phyloP scores from a whole-genome alignment of 2,329 filamentous ascomycete genomes.

The Eutypa lata region DNA sequence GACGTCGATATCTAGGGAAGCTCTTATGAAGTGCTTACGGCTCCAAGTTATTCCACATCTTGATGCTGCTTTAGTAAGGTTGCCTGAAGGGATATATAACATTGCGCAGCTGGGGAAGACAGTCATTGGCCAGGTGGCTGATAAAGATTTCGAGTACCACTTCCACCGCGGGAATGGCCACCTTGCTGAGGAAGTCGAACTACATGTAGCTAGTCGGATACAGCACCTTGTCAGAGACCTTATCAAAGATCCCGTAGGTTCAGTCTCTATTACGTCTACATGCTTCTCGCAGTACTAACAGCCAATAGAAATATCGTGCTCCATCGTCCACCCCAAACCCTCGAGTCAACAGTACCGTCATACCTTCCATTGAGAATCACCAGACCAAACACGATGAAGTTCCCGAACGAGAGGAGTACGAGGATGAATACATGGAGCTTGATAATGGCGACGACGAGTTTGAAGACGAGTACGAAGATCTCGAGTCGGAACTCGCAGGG shows the following conservation, averaged over 20 bases:
- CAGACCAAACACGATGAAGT: not conserved
- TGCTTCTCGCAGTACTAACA: too few species aligned
- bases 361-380: not conserved
- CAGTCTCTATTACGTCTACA: too few species aligned
- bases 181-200: conserved; percentile 13
- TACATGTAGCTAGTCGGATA: conserved; percentile 14
- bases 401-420: not conserved
- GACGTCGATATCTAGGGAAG: conserved; percentile 1
- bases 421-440: not conserved
- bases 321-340: not conserved
- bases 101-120: conserved; percentile 17
- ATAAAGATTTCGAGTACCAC: conserved; percentile 18
- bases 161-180: conserved; percentile 17
- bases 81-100: conserved; percentile 16
- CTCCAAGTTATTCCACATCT: conserved; percentile 25
- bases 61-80: conserved; percentile 14
- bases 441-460: not conserved
- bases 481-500: not conserved
- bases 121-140: conserved; percentile 18
- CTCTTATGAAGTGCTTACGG: conserved; percentile 19
- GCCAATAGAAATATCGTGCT: conserved; percentile 17
- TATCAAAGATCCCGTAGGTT: conserved; percentile 15
- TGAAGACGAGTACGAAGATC: not conserved
- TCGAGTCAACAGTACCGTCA: not conserved
- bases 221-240: conserved; percentile 17